Evolutionary conservation across 306 rosid genomes (phyloP), one percentile per base, ranked within the genome.

Genomic region (Prinsepia uniflora): DNA sequence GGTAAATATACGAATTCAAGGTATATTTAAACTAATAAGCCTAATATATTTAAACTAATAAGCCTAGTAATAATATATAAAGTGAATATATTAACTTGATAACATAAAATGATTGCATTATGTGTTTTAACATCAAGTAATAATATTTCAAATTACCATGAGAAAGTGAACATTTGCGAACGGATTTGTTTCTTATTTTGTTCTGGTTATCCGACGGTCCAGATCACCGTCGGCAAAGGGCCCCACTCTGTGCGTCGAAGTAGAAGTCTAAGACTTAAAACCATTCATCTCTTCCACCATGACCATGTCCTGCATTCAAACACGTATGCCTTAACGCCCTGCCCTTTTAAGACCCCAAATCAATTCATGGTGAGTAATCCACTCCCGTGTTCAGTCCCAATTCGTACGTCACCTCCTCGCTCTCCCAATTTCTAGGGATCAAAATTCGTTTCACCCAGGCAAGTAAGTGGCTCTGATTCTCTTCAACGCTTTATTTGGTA

Each of bases 381-480:
- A 17, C 18, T 7, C 7, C 14, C 70, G 0, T 12, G 14, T 41
- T 4, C 41, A 12, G 36, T 15, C 3, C 34, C 44, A 49, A 17
- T 10, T 50, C 34, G 10, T 6, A 49, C 39, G 34, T 20, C 61
- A 13, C 34, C 24, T 55, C 60, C 24, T 22, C 36, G 19, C 36
- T 55, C 36, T 5, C 14, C 17, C 62, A 56, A 22, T 56, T 56
- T 30, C 15, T 56, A 54, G n/a, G 41, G 64, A 10, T 69, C 73
- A 43, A 41, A 43, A 7, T 22, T 69, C 53, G 64, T 41, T 68
- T 39, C 14, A 20, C 63, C 39, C 7, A 39, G 50, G 30, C 44
- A 68, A 40, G 72, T 52, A 7, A 18, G 63, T 18, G 18, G 46
- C 72, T 50, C 56, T 11, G 62, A n/a, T 68, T 10, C 52, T 40